Percentiles rank a stretch among this genome's conserved stretches.
Evolutionary conservation across 1,139 yeast genomes (phyloP).

Genomic region (Pichia sp.): DNA sequence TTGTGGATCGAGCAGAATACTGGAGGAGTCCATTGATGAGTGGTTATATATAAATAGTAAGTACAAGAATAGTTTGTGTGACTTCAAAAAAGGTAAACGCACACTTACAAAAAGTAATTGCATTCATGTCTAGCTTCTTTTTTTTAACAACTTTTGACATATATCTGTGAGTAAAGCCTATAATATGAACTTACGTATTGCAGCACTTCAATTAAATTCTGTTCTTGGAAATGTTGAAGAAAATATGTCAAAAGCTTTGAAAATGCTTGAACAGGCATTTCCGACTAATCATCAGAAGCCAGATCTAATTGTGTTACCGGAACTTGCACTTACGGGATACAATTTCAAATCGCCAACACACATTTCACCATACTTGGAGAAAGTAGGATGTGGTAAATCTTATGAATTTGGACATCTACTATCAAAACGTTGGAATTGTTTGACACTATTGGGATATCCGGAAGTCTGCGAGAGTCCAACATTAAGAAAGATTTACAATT

Average conservation of each 20-base stretch:
- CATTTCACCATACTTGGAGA: constrained; percentile 58
- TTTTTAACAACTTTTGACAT: no score
- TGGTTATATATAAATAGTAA: background rate
- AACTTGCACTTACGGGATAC: constrained; percentile 81
- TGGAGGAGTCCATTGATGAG: constrained; percentile 33
- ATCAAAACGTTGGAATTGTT: constrained; percentile 48
- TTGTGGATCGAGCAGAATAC: constrained; percentile 67
- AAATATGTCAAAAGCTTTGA: constrained; percentile 45
- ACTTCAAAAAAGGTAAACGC: background rate
- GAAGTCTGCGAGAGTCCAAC: constrained; percentile 33
- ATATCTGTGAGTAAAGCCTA: no score
- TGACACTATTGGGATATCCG: constrained; percentile 80
- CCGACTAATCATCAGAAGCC: constrained; percentile 25
- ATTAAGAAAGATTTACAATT: constrained; percentile 47
- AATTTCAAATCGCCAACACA: constrained; percentile 48
- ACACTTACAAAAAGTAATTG: background rate
- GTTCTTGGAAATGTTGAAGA: constrained; percentile 50
- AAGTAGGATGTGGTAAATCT: constrained; percentile 33
- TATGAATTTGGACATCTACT: constrained; percentile 51
- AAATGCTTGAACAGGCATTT: constrained; percentile 32
- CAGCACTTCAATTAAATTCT: constrained; percentile 66
- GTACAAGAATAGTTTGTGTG: background rate
- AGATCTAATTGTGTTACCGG: constrained; percentile 73
- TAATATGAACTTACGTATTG: constrained; percentile 44
- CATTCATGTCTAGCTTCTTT: background rate